Conservation (phyloP, 331 rosid genomes). For the Pyrus hybrid region DNA sequence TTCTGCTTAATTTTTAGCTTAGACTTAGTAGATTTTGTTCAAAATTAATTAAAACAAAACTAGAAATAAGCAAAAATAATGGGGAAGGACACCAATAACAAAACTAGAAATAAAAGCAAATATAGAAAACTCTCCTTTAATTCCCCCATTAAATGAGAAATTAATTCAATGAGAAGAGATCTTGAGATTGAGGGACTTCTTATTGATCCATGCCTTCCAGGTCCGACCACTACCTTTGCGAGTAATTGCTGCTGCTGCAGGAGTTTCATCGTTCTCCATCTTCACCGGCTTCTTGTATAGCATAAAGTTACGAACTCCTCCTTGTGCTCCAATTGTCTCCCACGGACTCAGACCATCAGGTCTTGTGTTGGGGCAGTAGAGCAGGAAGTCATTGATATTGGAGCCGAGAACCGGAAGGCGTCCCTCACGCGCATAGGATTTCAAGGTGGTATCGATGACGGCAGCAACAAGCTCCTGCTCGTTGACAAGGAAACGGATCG, state of each 20-base stretch:
- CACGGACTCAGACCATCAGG: constrained; percentile 76
- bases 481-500: constrained; percentile 72
- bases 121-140: too few relatives aligned
- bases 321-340: constrained; percentile 63
- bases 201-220: constrained; percentile 81
- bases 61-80: too few relatives aligned
- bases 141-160: too few relatives aligned
- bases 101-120: too few relatives aligned
- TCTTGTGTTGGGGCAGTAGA: constrained; percentile 60
- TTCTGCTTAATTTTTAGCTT: too few relatives aligned
- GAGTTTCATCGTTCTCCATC: constrained; percentile 4
- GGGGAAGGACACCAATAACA: too few relatives aligned
- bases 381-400: constrained; percentile 40
- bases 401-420: constrained; percentile 73
- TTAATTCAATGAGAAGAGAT: constrained; percentile 51
- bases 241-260: not conserved
- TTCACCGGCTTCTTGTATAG: constrained; percentile 65
- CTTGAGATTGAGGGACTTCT: constrained; percentile 57
- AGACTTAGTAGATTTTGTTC: too few relatives aligned
- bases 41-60: too few relatives aligned
- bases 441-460: constrained; percentile 69
- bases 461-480: constrained; percentile 62
- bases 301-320: constrained; percentile 69
- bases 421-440: constrained; percentile 88
- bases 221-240: constrained; percentile 44